Percentiles rank a stretch among this genome's conserved stretches.
phyloP scores from a whole-genome alignment of 192 early-diverging fungal species.

The Bifiguratus adelaidae region DNA sequence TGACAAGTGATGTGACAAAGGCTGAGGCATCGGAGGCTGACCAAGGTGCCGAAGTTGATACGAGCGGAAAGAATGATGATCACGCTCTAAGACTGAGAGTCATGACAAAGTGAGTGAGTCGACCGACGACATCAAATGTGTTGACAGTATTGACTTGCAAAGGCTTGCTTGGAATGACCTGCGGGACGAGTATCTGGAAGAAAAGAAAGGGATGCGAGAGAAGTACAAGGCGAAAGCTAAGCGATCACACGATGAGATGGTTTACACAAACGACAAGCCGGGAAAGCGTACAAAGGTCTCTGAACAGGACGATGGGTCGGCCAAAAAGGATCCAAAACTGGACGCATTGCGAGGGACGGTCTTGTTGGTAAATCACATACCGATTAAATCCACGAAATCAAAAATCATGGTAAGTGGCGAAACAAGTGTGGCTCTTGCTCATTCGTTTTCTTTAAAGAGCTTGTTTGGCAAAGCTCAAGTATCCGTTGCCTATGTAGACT shows the following conservation, averaged over 20 bases:
- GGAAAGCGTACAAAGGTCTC: neutral
- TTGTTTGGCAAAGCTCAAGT: neutral
- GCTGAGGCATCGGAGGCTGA: neutral
- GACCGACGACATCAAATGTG: neutral
- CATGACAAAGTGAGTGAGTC: conserved; percentile 9
- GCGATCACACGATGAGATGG: neutral
- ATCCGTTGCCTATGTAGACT: conserved; percentile 2
- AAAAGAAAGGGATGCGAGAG: neutral
- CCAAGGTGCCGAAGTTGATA: neutral
- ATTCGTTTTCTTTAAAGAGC: neutral
- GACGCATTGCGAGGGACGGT: neutral
- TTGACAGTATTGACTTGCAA: neutral
- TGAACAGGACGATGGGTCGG: neutral
- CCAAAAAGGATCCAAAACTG: neutral
- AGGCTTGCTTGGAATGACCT: neutral
- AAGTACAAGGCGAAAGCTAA: neutral
- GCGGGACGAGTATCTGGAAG: conserved; percentile 1
- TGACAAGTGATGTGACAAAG: neutral
- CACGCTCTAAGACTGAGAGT: conserved; percentile 2
- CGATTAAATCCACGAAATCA: too few relatives aligned
- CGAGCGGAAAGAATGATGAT: too few relatives aligned
- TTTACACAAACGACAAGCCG: neutral
- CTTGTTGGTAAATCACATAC: neutral
- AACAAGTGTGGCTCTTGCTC: neutral
- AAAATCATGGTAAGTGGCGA: too few relatives aligned